Evolutionary conservation across 176 grass and related monocot genomes (phyloP), one percentile per base, ranked within the genome.

Genomic region (Puccinellia tenuiflora): DNA sequence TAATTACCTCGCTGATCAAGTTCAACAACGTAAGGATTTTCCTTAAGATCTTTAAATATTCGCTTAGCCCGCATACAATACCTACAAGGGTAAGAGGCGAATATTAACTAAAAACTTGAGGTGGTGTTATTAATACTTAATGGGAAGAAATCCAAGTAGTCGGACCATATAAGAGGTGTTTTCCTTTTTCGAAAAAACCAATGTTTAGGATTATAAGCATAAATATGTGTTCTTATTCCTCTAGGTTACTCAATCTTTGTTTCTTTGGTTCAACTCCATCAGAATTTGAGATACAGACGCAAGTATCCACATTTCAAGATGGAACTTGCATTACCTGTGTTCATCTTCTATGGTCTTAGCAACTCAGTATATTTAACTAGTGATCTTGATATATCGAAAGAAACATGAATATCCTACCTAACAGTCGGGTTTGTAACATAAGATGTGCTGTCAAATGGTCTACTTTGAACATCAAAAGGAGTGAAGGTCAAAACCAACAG

Each of bases 1-100:
- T 84, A 16, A 83, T 76, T 95, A 98, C 95, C 92, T 91, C 95
- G 86, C 35, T 81, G 82, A 88, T 98, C 92, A 40, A 98, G 95
- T 86, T 98, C 95, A 75, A 98, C 82, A 70, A 98, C 54, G 80
- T 79, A 98, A 37, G 90, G 90, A 67, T 82, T 86, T 75, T 98
- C 95, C 42, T 90, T 79, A 29, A 98, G 92, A 79, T 98, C 55
- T 81, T 75, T 82, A 84, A 98, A 98, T 73, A 98, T 67, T 45
- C 67, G 81, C 70, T 98, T 98, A 59, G 88, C 88, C 52, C 86
- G 90, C 72, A 90, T 56, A 4, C 88, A 94, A 42, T 98, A 91
- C 76, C 95, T 98, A 84, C 17, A 85, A 55, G 10, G 75, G 39
- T 78, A 75, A 50, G 7, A 42, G 21, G 45, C 12, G 83, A 78